Evolutionary conservation across 2,329 filamentous ascomycete genomes (phyloP), one percentile per base, ranked within the genome.

Genomic region (Moelleriella libera): DNA sequence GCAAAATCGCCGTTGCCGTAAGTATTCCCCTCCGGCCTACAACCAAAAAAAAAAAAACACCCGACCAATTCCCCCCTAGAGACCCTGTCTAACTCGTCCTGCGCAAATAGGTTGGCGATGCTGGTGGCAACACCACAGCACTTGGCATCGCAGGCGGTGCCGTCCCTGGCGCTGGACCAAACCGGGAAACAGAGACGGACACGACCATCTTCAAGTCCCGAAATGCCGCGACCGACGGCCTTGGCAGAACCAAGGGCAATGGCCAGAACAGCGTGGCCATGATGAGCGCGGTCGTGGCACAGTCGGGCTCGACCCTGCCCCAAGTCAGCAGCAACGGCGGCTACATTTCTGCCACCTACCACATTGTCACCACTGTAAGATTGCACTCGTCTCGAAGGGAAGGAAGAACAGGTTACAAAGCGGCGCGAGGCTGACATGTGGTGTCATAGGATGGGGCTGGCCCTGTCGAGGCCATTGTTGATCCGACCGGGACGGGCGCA

Each of bases 141-240:
- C 56, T 67, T 29, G 64, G 61, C 37, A 67, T 67, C 47, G 54
- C 58, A 51, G 63, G 64, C 34, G 63, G 51, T 37, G 53, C 67
- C 47, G 63, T 71, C 12, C 67, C 68, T 6, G 62, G 63, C 6
- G 50, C 65, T 0, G 68, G 68, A 21, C 54, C 54, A 29, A 70
- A 70, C 60, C 55, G 52, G 34, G 53, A 58, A 51, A 70, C 68
- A 2, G 67, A 71, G 53, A 55, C 65, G 34, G 69, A 71, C 55
- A 70, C 68, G 31, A 71, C 68, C 39, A 62, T 71, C 52, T 71
- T 71, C 60, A 49, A 51, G 21, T 55, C 51, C 14, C 62, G 54
- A 52, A 56, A 62, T 40, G 58, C 64, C 49, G 53, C 56, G 46
- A 58, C 59, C 41, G 56, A 69, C 51, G 63, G 65, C 28, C 62